Evolutionary conservation across 2,329 filamentous ascomycete genomes (phyloP), one percentile per base, ranked within the genome.

Genomic region (Graphiopsis chlorocephala): DNA sequence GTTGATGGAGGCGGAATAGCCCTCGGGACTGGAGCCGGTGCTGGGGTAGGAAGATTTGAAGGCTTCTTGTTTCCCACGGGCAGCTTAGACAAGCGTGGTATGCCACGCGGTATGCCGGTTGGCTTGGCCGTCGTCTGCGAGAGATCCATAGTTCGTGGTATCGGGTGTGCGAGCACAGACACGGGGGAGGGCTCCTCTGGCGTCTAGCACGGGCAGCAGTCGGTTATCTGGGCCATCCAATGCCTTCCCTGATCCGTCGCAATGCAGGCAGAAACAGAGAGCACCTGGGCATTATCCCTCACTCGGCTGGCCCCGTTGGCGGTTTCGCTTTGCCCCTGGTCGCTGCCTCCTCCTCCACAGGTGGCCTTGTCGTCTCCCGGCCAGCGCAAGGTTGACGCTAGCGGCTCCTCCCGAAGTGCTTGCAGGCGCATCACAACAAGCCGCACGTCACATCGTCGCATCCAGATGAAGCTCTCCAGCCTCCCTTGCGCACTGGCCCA

Each of bases 1-100:
- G 45, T 33, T 42, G 23, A 61, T 14, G 56, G 47, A 29, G 48
- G n/a, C 28, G 48, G 50, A 47, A 31, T 28, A 33, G 53, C 38
- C 23, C 28, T 62, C 28, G 48, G 31, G 17, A 42, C 14, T n/a
- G 48, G 25, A 17, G 31, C 23, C 17, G 64, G 42, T 15, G 47
- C 23, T 17, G 64, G 52, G 6, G 52, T 58, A 15, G 55, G 55
- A 17, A 64, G 52, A 15, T 65, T 56, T 15, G 66, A 68, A 26
- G 66, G 55, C 35, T 53, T 64, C 31, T 64, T 70, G n/a, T 61
- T 65, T 61, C 69, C 48, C 12, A 66, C 64, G 17, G 70, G 70
- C 20, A 72, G 65, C 33, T 58, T 65, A 8, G 68, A 70, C 20
- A 57, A 63, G 63, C 61, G 64, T 52, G 63, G 68, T 33, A 68